Base-by-base conservation (phyloP, 2,329 filamentous ascomycete species). In the Ceratocystis lukuohia region DNA sequence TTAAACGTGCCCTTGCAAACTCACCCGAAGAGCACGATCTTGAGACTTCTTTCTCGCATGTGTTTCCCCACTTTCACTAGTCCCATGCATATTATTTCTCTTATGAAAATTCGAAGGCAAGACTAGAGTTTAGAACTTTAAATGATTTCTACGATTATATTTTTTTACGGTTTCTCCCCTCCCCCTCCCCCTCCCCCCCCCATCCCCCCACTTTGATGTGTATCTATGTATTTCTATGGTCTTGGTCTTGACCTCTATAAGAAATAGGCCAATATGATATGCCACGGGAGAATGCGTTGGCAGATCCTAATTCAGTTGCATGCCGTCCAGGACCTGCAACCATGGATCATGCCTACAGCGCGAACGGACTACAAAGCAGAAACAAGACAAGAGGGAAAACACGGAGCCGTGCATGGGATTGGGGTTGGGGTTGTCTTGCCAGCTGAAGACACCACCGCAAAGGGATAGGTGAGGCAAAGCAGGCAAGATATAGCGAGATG, bases 211-310 rank as follows among this genome's bases (percentile, higher is more conserved):
- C 48, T 37, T 53, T 20, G 20, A n/a, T 48, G 5, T 3, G 20
- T 28, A 25, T 53, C 20, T 53, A 20, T 53, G 20, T 25, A 22
- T 20, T 12, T n/a, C 25, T 4, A 12, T 59, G 17, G 50, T 8
- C 53, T 12, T 56, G 50, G 12, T 30, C 50, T 48, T 59, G 53
- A 20, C 17, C 53, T 33, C 53, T 33, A 30, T 33, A 33, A 25
- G 15, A 25, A 59, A 3, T 17, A 33, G 53, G 25, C 28, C 15
- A 25, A 59, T 33, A 59, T 59, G 53, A 59, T 33, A 59, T 59
- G 53, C 53, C 53, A 59, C 15, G 25, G 53, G 53, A 59, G 53
- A 59, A 59, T 59, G 53, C 28, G 53, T 59, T 59, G 53, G 53
- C 53, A 59, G 53, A 59, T 59, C 53, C 53, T 59, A 59, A 59